Percentiles rank a stretch among this genome's conserved stretches.
These are phyloP conservation scores for Fusarium buxicola DNA, from an alignment of 2,329 filamentous ascomycete genomes.

Conservation along the genomic window DNA sequence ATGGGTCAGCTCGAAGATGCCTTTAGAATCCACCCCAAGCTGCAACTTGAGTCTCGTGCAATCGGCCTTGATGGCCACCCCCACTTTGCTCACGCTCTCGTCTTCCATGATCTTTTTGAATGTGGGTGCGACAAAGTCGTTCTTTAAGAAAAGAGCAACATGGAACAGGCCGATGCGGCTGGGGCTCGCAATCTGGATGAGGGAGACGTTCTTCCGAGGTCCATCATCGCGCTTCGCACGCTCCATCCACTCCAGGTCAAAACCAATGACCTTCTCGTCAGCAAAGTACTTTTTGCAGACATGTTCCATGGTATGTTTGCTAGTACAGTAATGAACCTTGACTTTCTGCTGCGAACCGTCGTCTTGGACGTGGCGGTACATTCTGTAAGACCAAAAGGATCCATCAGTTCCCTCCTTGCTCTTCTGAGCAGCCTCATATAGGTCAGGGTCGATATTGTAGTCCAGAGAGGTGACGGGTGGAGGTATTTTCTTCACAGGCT, in stretches of 20 bases:
- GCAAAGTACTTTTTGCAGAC: constrained; percentile 74
- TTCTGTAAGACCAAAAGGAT: constrained; percentile 75
- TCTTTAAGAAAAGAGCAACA: constrained; percentile 70
- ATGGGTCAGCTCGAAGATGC: constrained; percentile 85
- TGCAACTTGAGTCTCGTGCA: constrained; percentile 74
- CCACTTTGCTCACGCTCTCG: constrained; percentile 75
- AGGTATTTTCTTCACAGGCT: neutral
- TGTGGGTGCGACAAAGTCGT: constrained; percentile 75
- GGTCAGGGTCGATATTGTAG: constrained; percentile 48
- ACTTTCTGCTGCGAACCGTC: constrained; percentile 63
- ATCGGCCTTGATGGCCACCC: constrained; percentile 80
- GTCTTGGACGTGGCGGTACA: constrained; percentile 69
- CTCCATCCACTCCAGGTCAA: constrained; percentile 87
- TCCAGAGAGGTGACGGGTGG: constrained; percentile 46
- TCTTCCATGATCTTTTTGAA: constrained; percentile 80
- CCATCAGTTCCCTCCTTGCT: constrained; percentile 57
- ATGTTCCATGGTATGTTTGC: constrained; percentile 72
- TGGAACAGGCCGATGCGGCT: constrained; percentile 86
- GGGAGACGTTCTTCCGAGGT: constrained; percentile 76
- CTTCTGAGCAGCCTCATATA: constrained; percentile 58
- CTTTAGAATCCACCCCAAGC: constrained; percentile 72
- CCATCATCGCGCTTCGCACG: constrained; percentile 59
- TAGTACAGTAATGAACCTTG: constrained; percentile 82
- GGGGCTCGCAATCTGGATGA: constrained; percentile 85
- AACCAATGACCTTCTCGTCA: constrained; percentile 78